Evolutionary conservation across 1,284 basidiomycete genomes (phyloP).

Genomic region (Ganoderma sp.): DNA sequence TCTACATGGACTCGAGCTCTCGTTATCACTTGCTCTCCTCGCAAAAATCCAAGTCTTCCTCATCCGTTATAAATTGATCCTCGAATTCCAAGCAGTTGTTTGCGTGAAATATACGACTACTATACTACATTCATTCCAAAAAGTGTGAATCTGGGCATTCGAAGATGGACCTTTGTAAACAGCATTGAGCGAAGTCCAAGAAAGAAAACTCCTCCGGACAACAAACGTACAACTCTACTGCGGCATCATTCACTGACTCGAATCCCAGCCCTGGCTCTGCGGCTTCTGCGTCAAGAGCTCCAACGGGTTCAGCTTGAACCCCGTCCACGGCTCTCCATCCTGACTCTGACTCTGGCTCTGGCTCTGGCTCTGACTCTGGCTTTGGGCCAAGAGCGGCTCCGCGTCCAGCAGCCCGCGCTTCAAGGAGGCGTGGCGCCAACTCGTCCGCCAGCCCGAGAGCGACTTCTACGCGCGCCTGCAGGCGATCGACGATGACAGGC

Average conservation of each 20-base stretch:
- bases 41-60: background rate
- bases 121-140: background rate
- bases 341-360: slow-evolving; percentile 15
- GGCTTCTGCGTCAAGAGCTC: slow-evolving; percentile 30
- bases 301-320: slow-evolving; percentile 24
- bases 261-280: slow-evolving; percentile 21
- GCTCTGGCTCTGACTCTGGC: slow-evolving; percentile 6
- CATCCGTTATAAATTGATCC: background rate
- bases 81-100: background rate
- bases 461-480: slow-evolving; percentile 21
- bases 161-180: background rate
- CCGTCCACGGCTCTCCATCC: slow-evolving; percentile 5
- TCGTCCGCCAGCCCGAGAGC: slow-evolving; percentile 13
- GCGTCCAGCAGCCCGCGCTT: slow-evolving; percentile 23
- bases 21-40: background rate
- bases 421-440: slow-evolving; percentile 31
- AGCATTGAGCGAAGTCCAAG: background rate
- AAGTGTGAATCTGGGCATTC: background rate
- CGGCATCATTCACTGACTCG: background rate
- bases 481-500: slow-evolving; percentile 1
- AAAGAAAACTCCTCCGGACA: background rate
- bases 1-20: background rate
- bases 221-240: background rate
- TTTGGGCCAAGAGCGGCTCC: slow-evolving; percentile 8
- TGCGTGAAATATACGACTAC: background rate